Evolutionary conservation across 2,329 filamentous ascomycete genomes (phyloP).

Genomic region (Pezicula radicicola): DNA sequence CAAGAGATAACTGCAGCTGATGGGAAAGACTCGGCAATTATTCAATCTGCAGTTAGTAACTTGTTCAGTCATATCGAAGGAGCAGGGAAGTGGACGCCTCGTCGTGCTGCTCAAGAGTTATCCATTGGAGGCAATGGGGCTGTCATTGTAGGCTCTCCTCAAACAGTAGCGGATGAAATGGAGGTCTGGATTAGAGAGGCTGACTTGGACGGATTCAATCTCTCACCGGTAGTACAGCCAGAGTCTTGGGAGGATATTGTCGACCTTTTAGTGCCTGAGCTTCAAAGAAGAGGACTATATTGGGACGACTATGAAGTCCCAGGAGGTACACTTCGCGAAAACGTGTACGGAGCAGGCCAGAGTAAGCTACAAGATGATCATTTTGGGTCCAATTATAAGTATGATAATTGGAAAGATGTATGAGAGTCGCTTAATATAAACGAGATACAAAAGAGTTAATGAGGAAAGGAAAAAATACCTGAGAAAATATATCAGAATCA

Average conservation of each 20-base stretch:
- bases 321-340: constrained; percentile 50
- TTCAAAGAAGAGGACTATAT: constrained; percentile 51
- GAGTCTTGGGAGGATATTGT: constrained; percentile 64
- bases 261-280: constrained; percentile 60
- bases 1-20: constrained; percentile 42
- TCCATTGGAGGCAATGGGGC: constrained; percentile 1
- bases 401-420: constrained; percentile 31
- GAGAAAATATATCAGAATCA: too few species aligned
- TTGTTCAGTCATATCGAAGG: constrained; percentile 23
- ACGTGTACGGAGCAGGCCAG: constrained; percentile 57
- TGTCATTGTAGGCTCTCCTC: background rate
- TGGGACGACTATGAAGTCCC: constrained; percentile 24
- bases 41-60: constrained; percentile 45
- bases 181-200: constrained; percentile 65
- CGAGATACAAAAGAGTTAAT: background rate
- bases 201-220: constrained; percentile 72
- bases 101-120: constrained; percentile 34
- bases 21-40: background rate
- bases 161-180: constrained; percentile 42
- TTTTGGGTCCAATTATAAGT: constrained; percentile 54
- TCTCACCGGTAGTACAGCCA: constrained; percentile 63
- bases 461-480: too few species aligned
- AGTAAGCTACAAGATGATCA: constrained; percentile 53
- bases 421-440: background rate
- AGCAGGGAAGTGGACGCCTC: constrained; percentile 70